Evolutionary conservation across 768 basidiomycete genomes (phyloP), one percentile per base, ranked within the genome.

Genomic region (Tulasnella sp.): DNA sequence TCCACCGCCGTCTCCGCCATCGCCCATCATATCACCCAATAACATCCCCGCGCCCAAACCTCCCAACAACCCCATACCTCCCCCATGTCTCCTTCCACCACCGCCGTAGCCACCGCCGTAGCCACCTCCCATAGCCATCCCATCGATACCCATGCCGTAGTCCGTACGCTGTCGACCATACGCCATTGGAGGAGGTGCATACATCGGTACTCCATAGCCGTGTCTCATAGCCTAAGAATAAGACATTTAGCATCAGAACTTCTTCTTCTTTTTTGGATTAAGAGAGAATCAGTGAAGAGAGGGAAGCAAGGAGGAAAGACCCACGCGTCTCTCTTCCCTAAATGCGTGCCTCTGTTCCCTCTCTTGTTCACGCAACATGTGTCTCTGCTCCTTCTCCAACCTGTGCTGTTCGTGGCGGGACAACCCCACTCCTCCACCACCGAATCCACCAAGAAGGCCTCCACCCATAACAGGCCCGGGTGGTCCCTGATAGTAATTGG

Each of bases 11-110:
- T 24, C 56, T 41, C 70, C 64, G 3, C 44, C 65, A 10, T 22
- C 38, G 8, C 46, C 42, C 8, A 80, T 31, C 22, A 74, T 64
- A 50, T 75, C 75, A 2, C 77, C 80, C 7, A 81, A 67, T 7
- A 80, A 63, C 31, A 80, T 63, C 3, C 78, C 80, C 2, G 78
- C 80, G 8, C 73, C 76, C 44, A 80, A 63, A 10, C 76, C 76
- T 2, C 43, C 24, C 22, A 53, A 34, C 29, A 45, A 22, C 21
- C 5, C 5, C 29, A 8, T 17, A 9, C 21, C 24, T 2, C 24
- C 76, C 78, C 19, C 34, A 38, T 38, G 34, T 5, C 7, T 15
- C 5, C 7, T 38, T 15, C 34, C 34, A 76, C 74, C 29, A 75
- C 0, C 67, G 75, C 70, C 74, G 68, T 17, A 66, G 63, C 17